phyloP scores from a whole-genome alignment of 352 stramenopile species.

The Aphanomyces invadans region DNA sequence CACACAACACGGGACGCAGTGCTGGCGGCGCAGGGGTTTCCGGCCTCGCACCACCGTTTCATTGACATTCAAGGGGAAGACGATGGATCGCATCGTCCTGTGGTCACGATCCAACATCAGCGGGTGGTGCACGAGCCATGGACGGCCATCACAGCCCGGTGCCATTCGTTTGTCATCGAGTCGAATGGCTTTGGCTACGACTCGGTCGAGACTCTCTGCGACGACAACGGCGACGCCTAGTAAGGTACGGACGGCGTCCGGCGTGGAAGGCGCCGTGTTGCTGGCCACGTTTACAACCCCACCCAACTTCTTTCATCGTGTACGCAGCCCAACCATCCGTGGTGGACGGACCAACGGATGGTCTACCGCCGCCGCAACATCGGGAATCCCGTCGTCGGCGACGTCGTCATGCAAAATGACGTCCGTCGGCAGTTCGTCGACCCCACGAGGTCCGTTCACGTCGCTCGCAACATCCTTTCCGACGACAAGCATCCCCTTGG shows the following conservation, averaged over 20 bases:
- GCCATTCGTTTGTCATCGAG: conserved; percentile 2
- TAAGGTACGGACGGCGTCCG: too few relatives aligned
- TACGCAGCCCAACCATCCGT: background rate
- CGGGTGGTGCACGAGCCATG: background rate
- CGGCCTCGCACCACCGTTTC: background rate
- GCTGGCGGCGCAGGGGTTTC: background rate
- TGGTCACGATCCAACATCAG: conserved; percentile 6
- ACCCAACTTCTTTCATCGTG: too few relatives aligned
- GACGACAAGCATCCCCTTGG: conserved; percentile 13
- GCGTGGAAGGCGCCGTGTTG: too few relatives aligned
- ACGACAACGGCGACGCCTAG: background rate
- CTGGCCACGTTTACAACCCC: too few relatives aligned
- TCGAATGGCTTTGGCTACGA: conserved; percentile 17
- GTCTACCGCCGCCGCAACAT: conserved; percentile 20
- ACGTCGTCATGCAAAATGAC: conserved; percentile 18
- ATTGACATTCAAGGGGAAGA: background rate
- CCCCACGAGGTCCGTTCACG: background rate
- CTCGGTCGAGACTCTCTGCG: background rate
- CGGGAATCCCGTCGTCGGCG: background rate
- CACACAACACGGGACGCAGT: background rate
- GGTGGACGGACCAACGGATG: background rate
- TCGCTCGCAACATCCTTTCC: conserved; percentile 15
- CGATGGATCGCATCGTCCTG: background rate
- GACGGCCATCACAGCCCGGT: background rate
- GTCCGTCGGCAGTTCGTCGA: conserved; percentile 13